Base-by-base conservation (phyloP, 2,329 filamentous ascomycete species). In the Cercospora zeina region DNA sequence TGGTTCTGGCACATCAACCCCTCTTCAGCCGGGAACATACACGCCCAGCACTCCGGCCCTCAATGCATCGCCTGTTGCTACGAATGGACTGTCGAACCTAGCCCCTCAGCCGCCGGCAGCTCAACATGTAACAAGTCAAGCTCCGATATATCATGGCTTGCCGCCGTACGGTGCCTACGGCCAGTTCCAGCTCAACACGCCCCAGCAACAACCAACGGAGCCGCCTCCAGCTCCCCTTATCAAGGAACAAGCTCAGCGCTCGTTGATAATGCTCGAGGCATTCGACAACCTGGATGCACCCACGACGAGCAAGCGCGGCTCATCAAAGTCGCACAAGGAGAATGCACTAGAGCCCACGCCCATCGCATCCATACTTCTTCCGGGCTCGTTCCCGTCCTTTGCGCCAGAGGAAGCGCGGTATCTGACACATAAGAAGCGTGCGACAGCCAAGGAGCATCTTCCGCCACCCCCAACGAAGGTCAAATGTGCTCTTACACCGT, bases 401-500 rank as follows among this genome's bases (percentile, higher is more conserved):
- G 81, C 84, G 58, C 76, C 82, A 61, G 67, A 77, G 58, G 74
- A 78, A 49, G 70, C 77, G 50, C 81, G 82, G 67, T 80, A 83
- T 55, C 81, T 82, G 61, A 81, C 84, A 57, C 77, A 81, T 49
- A 64, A 67, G 66, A 73, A 69, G 65, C 70, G 67, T 67, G 59
- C 76, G 74, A 64, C 78, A 45, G 63, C 76, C 74, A 61, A 64
- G 42, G 82, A 49, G 80, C 67, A 63, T 64, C 70, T 66, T 60
- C 75, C 65, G 37, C 68, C 59, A 21, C 70, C 63, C 13, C 75
- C 75, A 2, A 66, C 70, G 1, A 75, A 75, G 19, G 70, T 74
- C 27, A 70, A 88, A 33, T 99, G 95, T 75, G 88, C 87, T 54
- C 93, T 97, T 72, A 97, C 71, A 1, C 58, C 59, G 3, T 71